These are phyloP conservation scores for Gonium pectorale DNA, from an alignment of 139 green algal genomes.

Conservation along the genomic window DNA sequence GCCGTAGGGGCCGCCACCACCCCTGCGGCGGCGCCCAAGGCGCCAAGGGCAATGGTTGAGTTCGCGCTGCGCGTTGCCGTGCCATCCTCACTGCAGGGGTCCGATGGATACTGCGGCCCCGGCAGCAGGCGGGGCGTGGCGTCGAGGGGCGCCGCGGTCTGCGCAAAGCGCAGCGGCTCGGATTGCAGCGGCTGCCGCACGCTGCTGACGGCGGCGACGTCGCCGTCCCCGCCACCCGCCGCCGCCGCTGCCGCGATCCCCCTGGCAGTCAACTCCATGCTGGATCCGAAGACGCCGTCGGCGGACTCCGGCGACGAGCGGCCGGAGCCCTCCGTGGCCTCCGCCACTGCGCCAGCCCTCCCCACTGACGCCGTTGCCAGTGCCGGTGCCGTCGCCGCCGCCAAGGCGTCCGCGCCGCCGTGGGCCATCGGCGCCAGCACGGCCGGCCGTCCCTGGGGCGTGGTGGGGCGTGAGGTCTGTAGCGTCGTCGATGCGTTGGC, in stretches of 20 bases:
- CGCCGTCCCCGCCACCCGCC: background rate
- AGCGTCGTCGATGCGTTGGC: no score
- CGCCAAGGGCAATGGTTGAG: background rate
- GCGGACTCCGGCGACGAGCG: no score
- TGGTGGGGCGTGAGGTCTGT: no score
- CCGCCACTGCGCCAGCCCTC: no score
- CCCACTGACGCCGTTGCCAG: no score
- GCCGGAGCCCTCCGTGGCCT: no score
- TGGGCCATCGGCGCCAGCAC: background rate
- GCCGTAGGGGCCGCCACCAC: no score
- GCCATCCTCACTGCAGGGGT: no score
- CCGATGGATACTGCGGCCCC: no score
- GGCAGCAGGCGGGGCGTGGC: constrained; percentile 1
- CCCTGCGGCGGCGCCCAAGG: background rate
- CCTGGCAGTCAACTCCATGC: constrained; percentile 18
- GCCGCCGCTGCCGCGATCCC: background rate
- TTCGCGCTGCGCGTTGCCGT: no score
- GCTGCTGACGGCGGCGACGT: constrained; percentile 3
- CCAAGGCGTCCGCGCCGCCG: no score
- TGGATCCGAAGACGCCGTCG: background rate
- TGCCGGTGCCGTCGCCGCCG: no score
- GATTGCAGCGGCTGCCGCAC: constrained; percentile 26
- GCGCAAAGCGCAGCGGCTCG: constrained; percentile 12
- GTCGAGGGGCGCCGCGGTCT: background rate
- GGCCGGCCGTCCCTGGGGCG: background rate